Evolutionary conservation across 352 stramenopile genomes (phyloP).

Genomic region (Thraustochytrium sp.): DNA sequence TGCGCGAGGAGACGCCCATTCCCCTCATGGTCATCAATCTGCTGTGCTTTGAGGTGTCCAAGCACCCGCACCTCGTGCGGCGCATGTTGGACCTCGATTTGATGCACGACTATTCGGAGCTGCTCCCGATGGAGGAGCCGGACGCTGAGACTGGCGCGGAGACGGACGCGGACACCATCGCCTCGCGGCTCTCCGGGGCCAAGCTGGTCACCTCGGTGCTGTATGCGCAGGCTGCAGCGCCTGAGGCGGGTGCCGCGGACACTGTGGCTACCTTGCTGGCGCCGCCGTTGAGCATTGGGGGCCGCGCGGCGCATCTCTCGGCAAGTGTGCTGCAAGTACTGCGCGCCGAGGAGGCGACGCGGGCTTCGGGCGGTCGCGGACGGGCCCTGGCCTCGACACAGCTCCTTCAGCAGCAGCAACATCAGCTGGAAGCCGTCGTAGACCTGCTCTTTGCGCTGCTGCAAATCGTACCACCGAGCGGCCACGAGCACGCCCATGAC

Average conservation of each 20-base stretch:
- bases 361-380: neutral
- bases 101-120: neutral
- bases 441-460: neutral
- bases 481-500: neutral
- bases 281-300: neutral
- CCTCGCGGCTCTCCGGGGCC: neutral
- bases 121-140: neutral
- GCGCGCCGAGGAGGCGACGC: neutral
- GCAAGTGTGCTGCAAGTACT: neutral
- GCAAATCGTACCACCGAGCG: neutral
- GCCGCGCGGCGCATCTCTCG: neutral
- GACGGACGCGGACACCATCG: neutral
- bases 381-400: neutral
- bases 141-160: neutral
- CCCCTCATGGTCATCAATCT: neutral
- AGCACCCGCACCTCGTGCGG: neutral
- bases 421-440: constrained; percentile 8
- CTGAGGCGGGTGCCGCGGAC: neutral
- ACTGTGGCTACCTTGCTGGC: neutral
- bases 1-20: neutral
- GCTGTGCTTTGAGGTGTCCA: neutral
- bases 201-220: neutral
- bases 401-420: neutral
- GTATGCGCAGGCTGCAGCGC: neutral
- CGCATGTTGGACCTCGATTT: neutral